Conservation (phyloP, 805 yeast species). For the Yarrowia porcina region DNA sequence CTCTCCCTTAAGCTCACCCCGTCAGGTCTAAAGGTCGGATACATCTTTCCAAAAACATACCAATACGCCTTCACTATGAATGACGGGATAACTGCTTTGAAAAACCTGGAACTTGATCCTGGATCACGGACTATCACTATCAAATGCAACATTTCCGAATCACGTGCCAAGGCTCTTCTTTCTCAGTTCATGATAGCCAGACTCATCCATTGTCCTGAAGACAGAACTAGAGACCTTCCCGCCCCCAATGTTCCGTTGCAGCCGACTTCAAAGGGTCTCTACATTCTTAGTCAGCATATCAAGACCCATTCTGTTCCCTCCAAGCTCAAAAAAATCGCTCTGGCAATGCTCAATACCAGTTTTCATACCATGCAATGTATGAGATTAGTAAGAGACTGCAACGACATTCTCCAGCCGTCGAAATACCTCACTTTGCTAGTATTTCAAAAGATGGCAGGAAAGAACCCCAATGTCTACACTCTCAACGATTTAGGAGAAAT, state of each 20-base stretch:
- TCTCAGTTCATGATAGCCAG: slow-evolving; percentile 29
- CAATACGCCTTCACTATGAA: neutral
- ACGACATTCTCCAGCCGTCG: slow-evolving; percentile 60
- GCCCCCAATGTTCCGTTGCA: slow-evolving; percentile 52
- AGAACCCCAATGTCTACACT: slow-evolving; percentile 66
- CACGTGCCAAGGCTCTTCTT: slow-evolving; percentile 6
- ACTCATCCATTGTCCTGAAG: slow-evolving; percentile 70
- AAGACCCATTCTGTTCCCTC: slow-evolving; percentile 29
- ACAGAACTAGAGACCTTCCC: slow-evolving; percentile 56
- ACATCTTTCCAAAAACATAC: neutral
- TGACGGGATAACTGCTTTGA: neutral
- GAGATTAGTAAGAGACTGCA: slow-evolving; percentile 58
- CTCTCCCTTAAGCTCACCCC: neutral
- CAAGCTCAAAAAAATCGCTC: neutral
- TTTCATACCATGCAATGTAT: slow-evolving; percentile 74
- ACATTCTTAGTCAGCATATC: slow-evolving; percentile 61
- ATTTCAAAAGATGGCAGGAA: slow-evolving; percentile 62
- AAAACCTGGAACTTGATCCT: neutral
- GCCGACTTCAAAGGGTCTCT: slow-evolving; percentile 90
- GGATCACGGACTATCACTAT: neutral
- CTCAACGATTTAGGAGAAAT: slow-evolving; percentile 52
- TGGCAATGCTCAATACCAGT: too few species aligned
- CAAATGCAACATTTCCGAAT: neutral
- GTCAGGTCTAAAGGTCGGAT: slow-evolving; percentile 8
- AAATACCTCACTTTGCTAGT: slow-evolving; percentile 63